phyloP scores from a whole-genome alignment of 352 stramenopile genomes.

The Phytophthora hybrid region DNA sequence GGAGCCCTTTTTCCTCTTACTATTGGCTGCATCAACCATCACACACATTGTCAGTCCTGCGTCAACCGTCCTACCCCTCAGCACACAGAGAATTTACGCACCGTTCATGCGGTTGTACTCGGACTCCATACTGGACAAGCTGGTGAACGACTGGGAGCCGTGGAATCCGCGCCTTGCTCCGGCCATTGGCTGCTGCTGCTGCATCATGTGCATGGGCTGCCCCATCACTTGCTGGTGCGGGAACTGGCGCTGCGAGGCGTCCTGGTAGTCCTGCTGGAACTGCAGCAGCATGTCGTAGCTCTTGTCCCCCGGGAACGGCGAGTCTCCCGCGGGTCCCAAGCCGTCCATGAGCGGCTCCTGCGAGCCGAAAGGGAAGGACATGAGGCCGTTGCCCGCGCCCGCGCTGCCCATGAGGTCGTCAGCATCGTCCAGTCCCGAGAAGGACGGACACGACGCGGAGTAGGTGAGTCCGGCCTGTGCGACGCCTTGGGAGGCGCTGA shows the following conservation, averaged over 20 bases:
- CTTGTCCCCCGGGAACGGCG: slow-evolving; percentile 40
- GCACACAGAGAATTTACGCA: slow-evolving; percentile 1
- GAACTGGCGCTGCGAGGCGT: slow-evolving; percentile 54
- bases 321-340: slow-evolving; percentile 4
- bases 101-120: slow-evolving; percentile 63
- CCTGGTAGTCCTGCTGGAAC: slow-evolving; percentile 66
- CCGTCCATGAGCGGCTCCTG: slow-evolving; percentile 41
- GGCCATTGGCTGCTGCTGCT: slow-evolving; percentile 34
- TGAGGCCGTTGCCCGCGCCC: slow-evolving; percentile 31
- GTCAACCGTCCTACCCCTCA: too few relatives aligned
- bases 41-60: neutral
- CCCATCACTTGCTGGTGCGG: slow-evolving; percentile 55
- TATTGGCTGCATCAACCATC: slow-evolving; percentile 37
- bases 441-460: slow-evolving; percentile 79
- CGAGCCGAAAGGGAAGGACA: slow-evolving; percentile 27
- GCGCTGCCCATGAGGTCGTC: slow-evolving; percentile 61
- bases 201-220: slow-evolving; percentile 48
- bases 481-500: slow-evolving; percentile 13
- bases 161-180: slow-evolving; percentile 54
- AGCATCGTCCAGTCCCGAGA: slow-evolving; percentile 69
- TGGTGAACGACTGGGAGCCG: slow-evolving; percentile 78
- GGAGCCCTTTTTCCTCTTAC: slow-evolving; percentile 70
- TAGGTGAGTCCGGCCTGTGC: slow-evolving; percentile 51
- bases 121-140: slow-evolving; percentile 75
- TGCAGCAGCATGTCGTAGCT: slow-evolving; percentile 68